A percentile compares a stretch with the other conserved stretches of the same genome.
These are phyloP conservation scores for Coniosporium apollinis DNA, from an alignment of 495 filamentous ascomycete genomes.

Conservation along the genomic window DNA sequence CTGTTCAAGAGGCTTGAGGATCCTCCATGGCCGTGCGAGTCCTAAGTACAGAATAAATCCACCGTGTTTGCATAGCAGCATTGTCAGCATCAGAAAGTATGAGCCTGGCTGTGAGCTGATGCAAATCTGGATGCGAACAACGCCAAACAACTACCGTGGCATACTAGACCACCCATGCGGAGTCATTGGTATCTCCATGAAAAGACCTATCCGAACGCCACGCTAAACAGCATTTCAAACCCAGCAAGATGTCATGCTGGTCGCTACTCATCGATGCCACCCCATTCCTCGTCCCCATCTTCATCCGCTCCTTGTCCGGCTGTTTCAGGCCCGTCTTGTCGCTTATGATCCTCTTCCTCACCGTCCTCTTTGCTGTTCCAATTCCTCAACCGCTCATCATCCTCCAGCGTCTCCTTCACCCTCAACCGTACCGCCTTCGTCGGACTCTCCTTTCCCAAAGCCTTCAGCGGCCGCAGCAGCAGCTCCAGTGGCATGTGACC, in stretches of 20 bases:
- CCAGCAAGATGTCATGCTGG: slow-evolving; percentile 1
- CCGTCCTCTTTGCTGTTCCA: slow-evolving; percentile 32
- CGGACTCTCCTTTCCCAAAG: slow-evolving; percentile 34
- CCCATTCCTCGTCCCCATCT: slow-evolving; percentile 45
- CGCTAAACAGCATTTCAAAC: too few species aligned
- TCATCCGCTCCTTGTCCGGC: slow-evolving; percentile 30
- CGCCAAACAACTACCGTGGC: too few species aligned
- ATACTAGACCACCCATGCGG: too few species aligned
- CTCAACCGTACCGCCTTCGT: slow-evolving; percentile 57
- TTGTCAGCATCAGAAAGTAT: too few species aligned
- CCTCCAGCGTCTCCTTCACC: slow-evolving; percentile 54
- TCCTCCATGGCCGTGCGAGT: slow-evolving; percentile 46
- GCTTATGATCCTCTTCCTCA: slow-evolving; percentile 19
- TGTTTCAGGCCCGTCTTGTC: too few species aligned
- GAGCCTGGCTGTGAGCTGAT: too few species aligned
- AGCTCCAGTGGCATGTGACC: slow-evolving; percentile 28
- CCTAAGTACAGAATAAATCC: too few species aligned
- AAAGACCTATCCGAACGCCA: slow-evolving; percentile 7
- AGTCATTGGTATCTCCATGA: too few species aligned
- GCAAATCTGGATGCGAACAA: too few species aligned
- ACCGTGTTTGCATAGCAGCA: too few species aligned
- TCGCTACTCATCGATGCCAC: slow-evolving; percentile 56
- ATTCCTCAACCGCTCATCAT: slow-evolving; percentile 61
- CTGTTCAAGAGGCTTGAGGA: slow-evolving; percentile 68
- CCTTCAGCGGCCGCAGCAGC: slow-evolving; percentile 44